These are phyloP conservation scores for Ophiocordyceps camponoti-floridani DNA, from an alignment of 2,329 filamentous ascomycete species.

Conservation along the genomic window DNA sequence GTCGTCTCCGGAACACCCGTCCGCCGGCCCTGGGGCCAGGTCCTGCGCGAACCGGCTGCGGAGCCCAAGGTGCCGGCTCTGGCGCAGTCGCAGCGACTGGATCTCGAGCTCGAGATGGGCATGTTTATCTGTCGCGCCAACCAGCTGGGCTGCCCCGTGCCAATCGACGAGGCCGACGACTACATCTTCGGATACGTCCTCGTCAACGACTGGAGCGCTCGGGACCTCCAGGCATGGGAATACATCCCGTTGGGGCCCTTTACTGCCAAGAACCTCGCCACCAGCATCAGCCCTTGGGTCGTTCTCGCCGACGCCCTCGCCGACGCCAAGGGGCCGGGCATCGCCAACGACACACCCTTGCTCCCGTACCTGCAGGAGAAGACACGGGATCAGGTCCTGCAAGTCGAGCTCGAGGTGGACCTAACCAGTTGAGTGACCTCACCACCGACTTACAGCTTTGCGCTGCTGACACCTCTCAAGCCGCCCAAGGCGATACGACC, in stretches of 20 bases:
- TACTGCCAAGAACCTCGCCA: conserved; percentile 43
- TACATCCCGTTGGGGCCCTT: conserved; percentile 45
- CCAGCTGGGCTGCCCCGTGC: conserved; percentile 44
- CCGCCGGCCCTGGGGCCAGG: conserved; percentile 55
- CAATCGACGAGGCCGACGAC: conserved; percentile 46
- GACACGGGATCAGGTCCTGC: conserved; percentile 14
- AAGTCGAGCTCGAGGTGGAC: conserved; percentile 19
- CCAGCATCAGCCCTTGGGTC: conserved; percentile 44
- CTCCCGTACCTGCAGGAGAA: conserved; percentile 38
- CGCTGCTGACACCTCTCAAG: conserved; percentile 3
- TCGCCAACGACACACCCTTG: conserved; percentile 15
- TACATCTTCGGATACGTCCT: conserved; percentile 53
- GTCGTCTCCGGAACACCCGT: conserved; percentile 60
- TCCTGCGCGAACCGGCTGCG: conserved; percentile 42
- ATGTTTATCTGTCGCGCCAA: conserved; percentile 55
- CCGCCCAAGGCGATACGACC: conserved; percentile 11
- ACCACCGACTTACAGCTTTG: not conserved
- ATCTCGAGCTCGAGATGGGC: conserved; percentile 65
- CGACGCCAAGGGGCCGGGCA: conserved; percentile 7
- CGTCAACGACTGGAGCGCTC: conserved; percentile 46
- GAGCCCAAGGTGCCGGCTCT: conserved; percentile 12
- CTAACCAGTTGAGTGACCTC: conserved; percentile 16
- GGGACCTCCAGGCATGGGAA: conserved; percentile 45
- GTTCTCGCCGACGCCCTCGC: conserved; percentile 39
- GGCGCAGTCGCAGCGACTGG: conserved; percentile 27